Conservation (phyloP, 306 rosid species). For the Prunus kanzakura region DNA sequence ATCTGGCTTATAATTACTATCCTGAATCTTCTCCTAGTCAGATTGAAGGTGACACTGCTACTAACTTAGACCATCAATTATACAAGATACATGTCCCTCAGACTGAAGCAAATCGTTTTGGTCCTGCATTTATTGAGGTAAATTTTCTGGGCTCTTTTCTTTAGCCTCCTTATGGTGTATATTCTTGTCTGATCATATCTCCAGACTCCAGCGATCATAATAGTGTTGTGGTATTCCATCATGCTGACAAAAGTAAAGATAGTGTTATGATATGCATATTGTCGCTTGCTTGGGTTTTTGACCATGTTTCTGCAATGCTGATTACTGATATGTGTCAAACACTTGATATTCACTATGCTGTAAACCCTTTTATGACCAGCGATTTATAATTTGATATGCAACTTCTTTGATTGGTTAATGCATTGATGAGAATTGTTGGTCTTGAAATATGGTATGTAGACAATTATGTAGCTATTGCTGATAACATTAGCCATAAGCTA, state of each 20-base stretch:
- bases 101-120: slow-evolving; percentile 57
- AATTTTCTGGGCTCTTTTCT: slow-evolving; percentile 15
- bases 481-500: not conserved
- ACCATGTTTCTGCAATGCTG: not conserved
- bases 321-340: too few species aligned
- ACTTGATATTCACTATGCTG: too few species aligned
- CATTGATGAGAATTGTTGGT: not conserved
- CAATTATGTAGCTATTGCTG: not conserved
- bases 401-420: slow-evolving; percentile 6
- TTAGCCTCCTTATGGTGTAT: not conserved
- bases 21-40: slow-evolving; percentile 46
- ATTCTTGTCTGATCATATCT: not conserved
- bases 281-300: not conserved
- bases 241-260: too few species aligned
- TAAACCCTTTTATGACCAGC: not conserved
- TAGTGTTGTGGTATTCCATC: not conserved
- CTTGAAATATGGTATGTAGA: not conserved
- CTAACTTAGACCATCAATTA: slow-evolving; percentile 57
- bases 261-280: not conserved
- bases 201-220: not conserved
- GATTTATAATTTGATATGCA: not conserved
- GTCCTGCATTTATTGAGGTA: slow-evolving; percentile 98
- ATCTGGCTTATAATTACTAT: slow-evolving; percentile 52
- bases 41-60: slow-evolving; percentile 37
- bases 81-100: slow-evolving; percentile 71